A percentile compares a stretch with the other conserved stretches of the same genome.
phyloP scores from a whole-genome alignment of 768 basidiomycete species.

The Boletus subparvulus region DNA sequence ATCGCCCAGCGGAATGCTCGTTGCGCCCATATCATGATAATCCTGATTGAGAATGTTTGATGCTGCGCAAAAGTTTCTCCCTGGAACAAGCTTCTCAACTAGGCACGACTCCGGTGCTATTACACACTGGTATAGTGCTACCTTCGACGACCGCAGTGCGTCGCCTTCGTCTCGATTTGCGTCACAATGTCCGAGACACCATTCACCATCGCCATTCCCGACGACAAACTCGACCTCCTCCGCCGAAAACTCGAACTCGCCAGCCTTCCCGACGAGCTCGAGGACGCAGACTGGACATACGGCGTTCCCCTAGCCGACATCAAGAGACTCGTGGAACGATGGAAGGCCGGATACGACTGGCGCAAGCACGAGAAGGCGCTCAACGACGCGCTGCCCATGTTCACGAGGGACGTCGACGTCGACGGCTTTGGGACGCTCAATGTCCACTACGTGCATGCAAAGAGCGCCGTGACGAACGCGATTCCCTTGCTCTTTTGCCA shows the following conservation, averaged over 20 bases:
- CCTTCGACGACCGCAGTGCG: too few species aligned
- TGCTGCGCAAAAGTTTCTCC: too few species aligned
- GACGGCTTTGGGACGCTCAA: conserved; percentile 47
- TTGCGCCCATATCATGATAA: too few species aligned
- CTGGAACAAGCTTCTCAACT: too few species aligned
- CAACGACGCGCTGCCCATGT: conserved; percentile 55
- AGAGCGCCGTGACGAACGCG: conserved; percentile 42
- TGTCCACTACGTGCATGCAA: conserved; percentile 60
- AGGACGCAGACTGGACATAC: conserved; percentile 50
- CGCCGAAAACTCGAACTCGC: conserved; percentile 47
- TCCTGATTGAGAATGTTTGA: too few species aligned
- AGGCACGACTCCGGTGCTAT: too few species aligned
- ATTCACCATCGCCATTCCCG: conserved; percentile 50
- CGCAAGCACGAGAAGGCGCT: conserved; percentile 47
- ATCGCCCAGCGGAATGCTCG: too few species aligned
- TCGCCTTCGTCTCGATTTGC: too few species aligned
- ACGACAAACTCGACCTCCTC: conserved; percentile 40
- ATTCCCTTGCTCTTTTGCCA: conserved; percentile 65
- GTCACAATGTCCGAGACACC: conserved; percentile 35
- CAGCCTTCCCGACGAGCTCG: conserved; percentile 58
- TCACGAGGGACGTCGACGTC: conserved; percentile 49
- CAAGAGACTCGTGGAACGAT: conserved; percentile 45
- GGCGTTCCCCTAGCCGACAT: conserved; percentile 51
- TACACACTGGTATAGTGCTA: too few species aligned
- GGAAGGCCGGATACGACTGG: conserved; percentile 60